Conservation (phyloP, 2,329 filamentous ascomycete species). For the Didymella keratinophila region DNA sequence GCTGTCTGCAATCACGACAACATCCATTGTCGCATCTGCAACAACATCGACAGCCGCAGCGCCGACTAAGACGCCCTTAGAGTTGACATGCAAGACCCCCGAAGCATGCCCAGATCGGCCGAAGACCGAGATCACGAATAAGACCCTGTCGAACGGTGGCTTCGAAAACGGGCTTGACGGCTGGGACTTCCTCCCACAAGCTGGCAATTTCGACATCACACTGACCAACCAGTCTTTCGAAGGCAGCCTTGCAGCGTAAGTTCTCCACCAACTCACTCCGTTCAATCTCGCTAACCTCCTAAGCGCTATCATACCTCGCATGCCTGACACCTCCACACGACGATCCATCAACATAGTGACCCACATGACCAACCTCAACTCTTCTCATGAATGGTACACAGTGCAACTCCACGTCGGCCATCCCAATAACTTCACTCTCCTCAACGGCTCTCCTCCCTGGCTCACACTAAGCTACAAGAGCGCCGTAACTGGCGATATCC, state of each 20-base stretch:
- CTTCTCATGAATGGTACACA: slow-evolving; percentile 9
- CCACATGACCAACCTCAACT: slow-evolving; percentile 1
- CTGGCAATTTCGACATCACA: neutral
- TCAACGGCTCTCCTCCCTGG: neutral
- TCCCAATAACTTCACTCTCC: neutral
- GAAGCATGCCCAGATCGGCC: neutral
- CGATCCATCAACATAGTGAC: neutral
- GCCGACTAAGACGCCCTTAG: neutral
- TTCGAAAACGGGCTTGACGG: slow-evolving; percentile 2
- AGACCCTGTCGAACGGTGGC: neutral
- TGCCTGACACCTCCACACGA: neutral
- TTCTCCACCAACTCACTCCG: no score
- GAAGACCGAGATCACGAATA: neutral
- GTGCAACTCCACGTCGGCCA: slow-evolving; percentile 3
- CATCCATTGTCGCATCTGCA: neutral
- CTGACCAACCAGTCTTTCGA: slow-evolving; percentile 8
- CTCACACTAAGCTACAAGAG: slow-evolving; percentile 2
- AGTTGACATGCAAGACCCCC: neutral
- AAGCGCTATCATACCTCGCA: slow-evolving; percentile 5
- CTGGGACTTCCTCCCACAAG: neutral
- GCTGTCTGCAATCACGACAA: neutral
- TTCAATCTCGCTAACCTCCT: neutral
- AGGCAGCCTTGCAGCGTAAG: slow-evolving; percentile 3
- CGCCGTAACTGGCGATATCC: neutral
- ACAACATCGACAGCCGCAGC: neutral